phyloP scores from a whole-genome alignment of 2,329 filamentous ascomycete species.

The Dothiorella sarmentorum region DNA sequence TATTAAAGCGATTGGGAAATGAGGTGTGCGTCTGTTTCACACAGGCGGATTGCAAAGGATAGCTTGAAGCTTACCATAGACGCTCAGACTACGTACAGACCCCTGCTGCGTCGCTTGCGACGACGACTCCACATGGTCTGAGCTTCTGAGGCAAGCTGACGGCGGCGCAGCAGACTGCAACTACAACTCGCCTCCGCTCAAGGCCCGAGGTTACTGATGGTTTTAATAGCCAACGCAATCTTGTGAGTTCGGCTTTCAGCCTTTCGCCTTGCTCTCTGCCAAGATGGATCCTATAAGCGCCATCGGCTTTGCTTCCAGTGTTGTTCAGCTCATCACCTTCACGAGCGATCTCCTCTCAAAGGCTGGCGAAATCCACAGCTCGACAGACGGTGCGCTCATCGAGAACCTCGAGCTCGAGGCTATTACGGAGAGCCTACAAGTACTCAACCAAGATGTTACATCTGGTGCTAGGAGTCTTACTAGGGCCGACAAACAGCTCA shows the following conservation, averaged over 20 bases:
- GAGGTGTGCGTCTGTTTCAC: no score
- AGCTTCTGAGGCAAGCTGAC: no score
- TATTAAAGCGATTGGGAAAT: no score
- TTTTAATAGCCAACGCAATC: no score
- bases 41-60: no score
- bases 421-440: neutral
- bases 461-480: neutral
- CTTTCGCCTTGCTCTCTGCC: neutral
- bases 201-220: no score
- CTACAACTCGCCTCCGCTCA: no score
- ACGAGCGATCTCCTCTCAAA: neutral
- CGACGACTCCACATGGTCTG: no score
- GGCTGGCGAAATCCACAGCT: neutral
- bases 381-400: neutral
- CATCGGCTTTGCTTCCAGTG: neutral
- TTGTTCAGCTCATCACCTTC: conserved; percentile 1
- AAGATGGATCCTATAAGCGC: neutral
- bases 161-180: no score
- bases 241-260: neutral
- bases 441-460: neutral
- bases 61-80: no score
- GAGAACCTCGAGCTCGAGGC: neutral
- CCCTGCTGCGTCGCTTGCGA: no score
- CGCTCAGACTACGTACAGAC: no score
- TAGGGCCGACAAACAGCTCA: neutral